Conservation (phyloP, 495 filamentous ascomycete species). For the Apodospora peruviana region DNA sequence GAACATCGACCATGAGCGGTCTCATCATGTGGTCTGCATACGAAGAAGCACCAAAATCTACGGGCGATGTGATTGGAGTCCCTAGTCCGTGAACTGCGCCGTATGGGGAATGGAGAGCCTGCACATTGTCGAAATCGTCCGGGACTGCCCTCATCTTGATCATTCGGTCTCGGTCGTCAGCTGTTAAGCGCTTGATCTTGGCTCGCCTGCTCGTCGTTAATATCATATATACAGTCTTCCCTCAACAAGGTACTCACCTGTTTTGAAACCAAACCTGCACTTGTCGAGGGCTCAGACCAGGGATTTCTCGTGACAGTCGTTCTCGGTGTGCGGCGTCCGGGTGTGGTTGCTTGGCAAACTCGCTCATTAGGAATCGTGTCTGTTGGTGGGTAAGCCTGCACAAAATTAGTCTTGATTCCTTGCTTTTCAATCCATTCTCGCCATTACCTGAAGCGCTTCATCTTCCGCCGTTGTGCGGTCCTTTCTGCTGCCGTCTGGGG, state of each 20-base stretch:
- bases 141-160: slow-evolving; percentile 88
- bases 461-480: slow-evolving; percentile 79
- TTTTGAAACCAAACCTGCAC: slow-evolving; percentile 99
- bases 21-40: slow-evolving; percentile 53
- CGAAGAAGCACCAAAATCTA: slow-evolving; percentile 43
- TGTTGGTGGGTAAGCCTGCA: slow-evolving; percentile 89
- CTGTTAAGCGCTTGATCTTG: slow-evolving; percentile 90
- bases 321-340: slow-evolving; percentile 92
- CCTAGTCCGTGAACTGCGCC: slow-evolving; percentile 49
- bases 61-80: slow-evolving; percentile 53
- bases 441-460: slow-evolving; percentile 85
- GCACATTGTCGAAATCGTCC: slow-evolving; percentile 86
- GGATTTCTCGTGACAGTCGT: slow-evolving; percentile 84
- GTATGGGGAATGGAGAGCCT: slow-evolving; percentile 79
- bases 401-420: slow-evolving; percentile 19
- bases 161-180: slow-evolving; percentile 90
- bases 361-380: slow-evolving; percentile 94
- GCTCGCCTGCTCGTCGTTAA: slow-evolving; percentile 60
- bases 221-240: slow-evolving; percentile 4
- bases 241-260: slow-evolving; percentile 54
- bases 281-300: slow-evolving; percentile 85
- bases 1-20: slow-evolving; percentile 57
- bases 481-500: slow-evolving; percentile 64
- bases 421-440: neutral
- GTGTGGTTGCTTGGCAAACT: slow-evolving; percentile 92